phyloP scores from a whole-genome alignment of 1,139 yeast genomes.

The Yamadazyma oceani region DNA sequence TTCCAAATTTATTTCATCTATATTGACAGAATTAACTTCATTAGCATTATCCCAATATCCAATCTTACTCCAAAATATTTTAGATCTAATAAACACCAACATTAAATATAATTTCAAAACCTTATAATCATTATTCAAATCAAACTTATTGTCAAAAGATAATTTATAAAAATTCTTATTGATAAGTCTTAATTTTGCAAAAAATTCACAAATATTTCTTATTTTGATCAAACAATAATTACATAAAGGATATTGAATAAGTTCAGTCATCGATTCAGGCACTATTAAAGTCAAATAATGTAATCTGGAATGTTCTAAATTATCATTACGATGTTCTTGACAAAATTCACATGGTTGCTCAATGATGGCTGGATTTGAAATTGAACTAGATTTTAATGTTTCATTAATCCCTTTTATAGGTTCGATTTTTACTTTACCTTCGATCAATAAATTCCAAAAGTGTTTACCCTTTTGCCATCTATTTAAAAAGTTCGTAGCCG shows the following conservation, averaged over 20 bases:
- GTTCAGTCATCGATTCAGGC: conserved; percentile 23
- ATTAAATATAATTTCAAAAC: conserved; percentile 27
- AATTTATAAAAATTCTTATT: conserved; percentile 49
- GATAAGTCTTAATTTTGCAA: conserved; percentile 68
- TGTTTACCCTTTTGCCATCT: conserved; percentile 51
- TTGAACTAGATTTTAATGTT: conserved; percentile 45
- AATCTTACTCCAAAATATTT: conserved; percentile 79
- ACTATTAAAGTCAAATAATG: conserved; percentile 57
- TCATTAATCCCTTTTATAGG: conserved; percentile 87
- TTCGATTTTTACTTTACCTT: conserved; percentile 80
- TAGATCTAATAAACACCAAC: conserved; percentile 34
- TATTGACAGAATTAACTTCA: conserved; percentile 29
- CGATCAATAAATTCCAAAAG: conserved; percentile 66
- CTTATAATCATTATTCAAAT: conserved; percentile 25
- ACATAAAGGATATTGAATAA: conserved; percentile 69
- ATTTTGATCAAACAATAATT: conserved; percentile 77
- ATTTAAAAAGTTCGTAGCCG: conserved; percentile 38
- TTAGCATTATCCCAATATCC: conserved; percentile 61
- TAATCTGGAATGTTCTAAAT: conserved; percentile 73
- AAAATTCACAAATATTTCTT: conserved; percentile 76
- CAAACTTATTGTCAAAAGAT: conserved; percentile 7
- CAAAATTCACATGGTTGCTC: conserved; percentile 77
- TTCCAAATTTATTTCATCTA: conserved; percentile 28
- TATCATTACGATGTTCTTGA: conserved; percentile 70
- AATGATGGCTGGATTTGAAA: conserved; percentile 65